Evolutionary conservation across 345 rosid species (phyloP).

Genomic region (Heritiera fomes): DNA sequence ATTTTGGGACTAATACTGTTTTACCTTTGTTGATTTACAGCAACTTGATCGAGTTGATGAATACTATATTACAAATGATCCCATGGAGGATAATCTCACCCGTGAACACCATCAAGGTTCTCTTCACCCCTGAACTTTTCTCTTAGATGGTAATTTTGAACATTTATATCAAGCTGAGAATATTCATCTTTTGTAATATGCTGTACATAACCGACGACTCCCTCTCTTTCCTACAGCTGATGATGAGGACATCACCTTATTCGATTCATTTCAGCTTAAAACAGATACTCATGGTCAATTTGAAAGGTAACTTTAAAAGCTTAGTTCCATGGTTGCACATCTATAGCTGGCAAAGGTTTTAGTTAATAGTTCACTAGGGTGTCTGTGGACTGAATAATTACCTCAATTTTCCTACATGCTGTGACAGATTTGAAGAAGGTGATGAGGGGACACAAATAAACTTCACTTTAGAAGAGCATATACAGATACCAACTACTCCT

Average conservation of each 20-base stretch:
- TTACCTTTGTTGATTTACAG: conserved; percentile 38
- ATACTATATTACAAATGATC: conserved; percentile 31
- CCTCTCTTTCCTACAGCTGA: conserved; percentile 51
- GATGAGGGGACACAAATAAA: background rate
- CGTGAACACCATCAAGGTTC: conserved; percentile 74
- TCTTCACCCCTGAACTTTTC: conserved; percentile 23
- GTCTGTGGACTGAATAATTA: conserved; percentile 3
- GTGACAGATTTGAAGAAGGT: conserved; percentile 19
- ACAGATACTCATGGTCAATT: conserved; percentile 27
- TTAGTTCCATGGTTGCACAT: background rate
- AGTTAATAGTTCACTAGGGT: background rate
- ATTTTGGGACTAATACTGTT: background rate
- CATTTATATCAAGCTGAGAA: background rate
- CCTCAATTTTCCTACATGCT: background rate
- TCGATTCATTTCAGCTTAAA: conserved; percentile 51
- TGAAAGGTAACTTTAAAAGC: conserved; percentile 15
- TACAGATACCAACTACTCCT: background rate
- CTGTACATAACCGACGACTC: conserved; percentile 14
- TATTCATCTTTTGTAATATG: background rate
- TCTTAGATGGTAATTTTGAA: conserved; percentile 1
- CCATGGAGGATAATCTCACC: conserved; percentile 42
- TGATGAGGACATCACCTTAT: conserved; percentile 67
- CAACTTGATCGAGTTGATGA: conserved; percentile 68
- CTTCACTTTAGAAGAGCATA: conserved; percentile 12
- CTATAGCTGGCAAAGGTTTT: background rate